Conservation (phyloP, 257 asterid genomes). For the Eustoma russellianum region DNA sequence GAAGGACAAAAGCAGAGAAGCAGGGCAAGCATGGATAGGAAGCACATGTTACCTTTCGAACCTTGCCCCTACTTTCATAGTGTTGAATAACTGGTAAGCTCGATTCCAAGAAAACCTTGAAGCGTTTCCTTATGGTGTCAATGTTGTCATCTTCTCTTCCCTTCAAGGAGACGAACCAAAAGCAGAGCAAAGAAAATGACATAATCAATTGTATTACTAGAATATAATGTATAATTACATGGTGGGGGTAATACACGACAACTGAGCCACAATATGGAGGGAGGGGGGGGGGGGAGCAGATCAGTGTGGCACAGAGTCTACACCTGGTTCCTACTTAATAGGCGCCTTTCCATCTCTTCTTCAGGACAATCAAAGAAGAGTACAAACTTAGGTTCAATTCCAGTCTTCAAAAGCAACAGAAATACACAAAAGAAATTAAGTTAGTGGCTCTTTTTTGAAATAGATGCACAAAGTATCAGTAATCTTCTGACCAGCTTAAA, state of each 20-base stretch:
- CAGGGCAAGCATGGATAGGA: background rate
- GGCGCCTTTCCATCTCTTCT: constrained; percentile 45
- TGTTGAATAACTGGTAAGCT: constrained; percentile 45
- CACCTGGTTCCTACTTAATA: constrained; percentile 30
- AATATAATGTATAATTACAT: background rate
- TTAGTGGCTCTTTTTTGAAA: background rate
- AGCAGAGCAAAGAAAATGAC: background rate
- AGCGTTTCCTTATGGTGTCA: constrained; percentile 46
- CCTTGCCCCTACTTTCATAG: constrained; percentile 64
- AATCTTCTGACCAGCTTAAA: background rate
- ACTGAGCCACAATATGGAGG: background rate
- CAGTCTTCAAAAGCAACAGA: constrained; percentile 40
- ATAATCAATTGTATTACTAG: background rate
- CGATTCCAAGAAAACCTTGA: constrained; percentile 38
- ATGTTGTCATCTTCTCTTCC: constrained; percentile 50
- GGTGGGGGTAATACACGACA: no score
- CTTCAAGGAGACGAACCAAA: constrained; percentile 13
- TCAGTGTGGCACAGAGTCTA: constrained; percentile 5
- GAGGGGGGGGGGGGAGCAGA: background rate
- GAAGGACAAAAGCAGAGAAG: background rate
- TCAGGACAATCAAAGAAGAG: constrained; percentile 36
- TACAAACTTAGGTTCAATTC: constrained; percentile 67
- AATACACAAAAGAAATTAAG: no score
- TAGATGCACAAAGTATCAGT: background rate
- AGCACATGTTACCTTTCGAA: constrained; percentile 46